phyloP scores from a whole-genome alignment of 2,329 filamentous ascomycete genomes.

The Aspergillus hortae region DNA sequence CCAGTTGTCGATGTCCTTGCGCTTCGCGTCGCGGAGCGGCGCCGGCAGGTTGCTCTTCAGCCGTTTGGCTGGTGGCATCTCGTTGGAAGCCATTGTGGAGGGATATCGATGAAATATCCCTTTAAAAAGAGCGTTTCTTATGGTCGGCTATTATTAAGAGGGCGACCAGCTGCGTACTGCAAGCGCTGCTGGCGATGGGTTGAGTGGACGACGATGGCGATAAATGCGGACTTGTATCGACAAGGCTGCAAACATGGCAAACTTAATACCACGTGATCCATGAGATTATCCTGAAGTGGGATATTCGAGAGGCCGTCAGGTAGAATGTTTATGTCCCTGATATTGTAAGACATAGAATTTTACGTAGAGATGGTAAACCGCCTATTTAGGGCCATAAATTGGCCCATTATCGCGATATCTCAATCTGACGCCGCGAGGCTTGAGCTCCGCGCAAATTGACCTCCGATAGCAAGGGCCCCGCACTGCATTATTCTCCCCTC shows the following conservation, averaged over 20 bases:
- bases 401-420: too few relatives aligned
- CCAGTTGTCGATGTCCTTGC: slow-evolving; percentile 96
- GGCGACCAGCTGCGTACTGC: slow-evolving; percentile 2
- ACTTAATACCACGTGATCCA: slow-evolving; percentile 6
- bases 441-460: slow-evolving; percentile 3
- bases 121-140: not conserved
- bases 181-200: slow-evolving; percentile 4
- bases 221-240: slow-evolving; percentile 6
- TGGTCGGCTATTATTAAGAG: not conserved
- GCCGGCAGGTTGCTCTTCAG: slow-evolving; percentile 36
- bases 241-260: slow-evolving; percentile 28
- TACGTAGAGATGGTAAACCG: too few relatives aligned
- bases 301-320: not conserved
- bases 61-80: slow-evolving; percentile 37
- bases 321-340: not conserved
- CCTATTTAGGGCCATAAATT: too few relatives aligned
- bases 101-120: not conserved
- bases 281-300: slow-evolving; percentile 21
- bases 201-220: slow-evolving; percentile 1
- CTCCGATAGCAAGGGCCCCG: slow-evolving; percentile 25
- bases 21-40: slow-evolving; percentile 53
- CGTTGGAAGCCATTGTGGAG: slow-evolving; percentile 31
- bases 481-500: slow-evolving; percentile 24
- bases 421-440: too few relatives aligned
- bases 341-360: too few relatives aligned